phyloP scores from a whole-genome alignment of 768 basidiomycete genomes.

The Mycena haematopus region DNA sequence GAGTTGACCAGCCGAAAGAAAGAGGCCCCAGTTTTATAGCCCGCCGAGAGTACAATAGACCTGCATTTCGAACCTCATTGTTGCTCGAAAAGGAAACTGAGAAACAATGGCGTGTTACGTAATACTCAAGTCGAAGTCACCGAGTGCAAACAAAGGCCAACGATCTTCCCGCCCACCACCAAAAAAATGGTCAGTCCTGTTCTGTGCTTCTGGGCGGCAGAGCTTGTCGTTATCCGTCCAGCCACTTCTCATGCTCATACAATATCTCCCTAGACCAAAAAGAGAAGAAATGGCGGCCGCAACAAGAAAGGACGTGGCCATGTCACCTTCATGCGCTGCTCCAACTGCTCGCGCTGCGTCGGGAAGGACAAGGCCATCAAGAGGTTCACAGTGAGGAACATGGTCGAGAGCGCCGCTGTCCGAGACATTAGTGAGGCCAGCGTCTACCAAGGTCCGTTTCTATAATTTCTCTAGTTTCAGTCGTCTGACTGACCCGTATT shows the following conservation, averaged over 20 bases:
- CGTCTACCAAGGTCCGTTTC: conserved; percentile 81
- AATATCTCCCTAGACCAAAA: conserved; percentile 80
- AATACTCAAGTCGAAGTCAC: neutral
- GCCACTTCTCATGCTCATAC: neutral
- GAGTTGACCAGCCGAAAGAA: neutral
- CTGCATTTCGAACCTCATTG: neutral
- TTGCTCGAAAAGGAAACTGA: neutral
- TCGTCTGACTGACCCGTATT: neutral
- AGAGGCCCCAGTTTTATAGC: conserved; percentile 9
- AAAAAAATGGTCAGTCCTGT: conserved; percentile 16
- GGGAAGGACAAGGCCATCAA: conserved; percentile 99
- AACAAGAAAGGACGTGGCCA: conserved; percentile 99
- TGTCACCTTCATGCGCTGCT: conserved; percentile 93
- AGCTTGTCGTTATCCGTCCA: neutral
- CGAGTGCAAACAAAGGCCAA: conserved; percentile 1
- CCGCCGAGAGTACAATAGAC: conserved; percentile 17
- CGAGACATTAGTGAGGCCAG: conserved; percentile 96
- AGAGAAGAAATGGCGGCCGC: conserved; percentile 98
- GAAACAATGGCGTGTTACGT: conserved; percentile 1
- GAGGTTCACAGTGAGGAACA: conserved; percentile 88
- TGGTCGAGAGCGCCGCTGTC: conserved; percentile 69
- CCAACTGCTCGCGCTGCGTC: conserved; percentile 98
- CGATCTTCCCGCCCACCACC: conserved; percentile 1
- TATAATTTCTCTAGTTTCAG: neutral
- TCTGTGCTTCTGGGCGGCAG: neutral